A percentile compares a stretch with the other conserved stretches of the same genome.
phyloP scores from a whole-genome alignment of 1,284 basidiomycete genomes.

The Vanrija pseudolonga region DNA sequence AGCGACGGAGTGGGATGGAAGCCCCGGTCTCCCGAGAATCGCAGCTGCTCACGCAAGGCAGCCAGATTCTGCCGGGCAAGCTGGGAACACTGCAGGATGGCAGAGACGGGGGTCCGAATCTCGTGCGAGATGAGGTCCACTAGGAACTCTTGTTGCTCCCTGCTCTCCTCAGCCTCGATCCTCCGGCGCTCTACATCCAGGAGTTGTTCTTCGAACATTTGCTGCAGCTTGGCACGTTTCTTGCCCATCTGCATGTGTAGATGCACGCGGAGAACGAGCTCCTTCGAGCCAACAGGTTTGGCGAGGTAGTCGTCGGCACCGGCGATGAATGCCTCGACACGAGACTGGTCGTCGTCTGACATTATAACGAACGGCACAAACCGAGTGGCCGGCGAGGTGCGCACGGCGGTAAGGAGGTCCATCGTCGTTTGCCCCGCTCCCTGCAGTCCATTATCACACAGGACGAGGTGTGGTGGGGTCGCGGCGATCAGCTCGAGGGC shows the following conservation, averaged over 20 bases:
- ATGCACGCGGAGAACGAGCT: slow-evolving; percentile 43
- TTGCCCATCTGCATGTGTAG: slow-evolving; percentile 25
- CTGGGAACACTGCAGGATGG: slow-evolving; percentile 25
- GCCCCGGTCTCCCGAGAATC: neutral
- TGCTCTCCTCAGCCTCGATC: slow-evolving; percentile 20
- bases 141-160: slow-evolving; percentile 26
- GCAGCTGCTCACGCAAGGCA: slow-evolving; percentile 12
- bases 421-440: slow-evolving; percentile 28
- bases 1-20: slow-evolving; percentile 15
- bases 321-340: slow-evolving; percentile 27
- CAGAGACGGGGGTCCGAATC: slow-evolving; percentile 23
- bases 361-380: slow-evolving; percentile 14
- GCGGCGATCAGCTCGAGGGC: slow-evolving; percentile 31
- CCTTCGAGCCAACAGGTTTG: slow-evolving; percentile 28
- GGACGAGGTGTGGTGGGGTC: slow-evolving; percentile 18
- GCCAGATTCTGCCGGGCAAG: slow-evolving; percentile 25
- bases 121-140: slow-evolving; percentile 31
- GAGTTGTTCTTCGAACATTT: slow-evolving; percentile 17
- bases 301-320: slow-evolving; percentile 40
- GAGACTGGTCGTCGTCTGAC: slow-evolving; percentile 15
- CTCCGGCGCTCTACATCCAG: slow-evolving; percentile 19
- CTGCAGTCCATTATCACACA: slow-evolving; percentile 20
- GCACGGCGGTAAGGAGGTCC: slow-evolving; percentile 9
- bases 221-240: slow-evolving; percentile 17
- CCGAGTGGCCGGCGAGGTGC: slow-evolving; percentile 1